Evolutionary conservation across 805 yeast genomes (phyloP).

Genomic region (Monosporozyma siamensis): DNA sequence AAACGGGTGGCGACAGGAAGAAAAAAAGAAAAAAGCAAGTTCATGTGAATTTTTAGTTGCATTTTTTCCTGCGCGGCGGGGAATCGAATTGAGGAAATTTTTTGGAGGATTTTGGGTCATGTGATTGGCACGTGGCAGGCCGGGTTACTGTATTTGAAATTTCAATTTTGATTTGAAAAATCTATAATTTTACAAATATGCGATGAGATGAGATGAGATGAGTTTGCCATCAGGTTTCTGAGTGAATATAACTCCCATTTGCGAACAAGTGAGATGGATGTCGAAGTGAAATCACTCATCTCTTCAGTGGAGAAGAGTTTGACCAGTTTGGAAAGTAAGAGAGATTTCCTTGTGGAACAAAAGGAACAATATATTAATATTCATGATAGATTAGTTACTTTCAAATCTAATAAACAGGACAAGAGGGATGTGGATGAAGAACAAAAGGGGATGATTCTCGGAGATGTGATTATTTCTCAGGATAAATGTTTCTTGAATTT

Average conservation of each 20-base stretch:
- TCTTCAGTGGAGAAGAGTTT: slow-evolving; percentile 18
- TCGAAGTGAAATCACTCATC: slow-evolving; percentile 10
- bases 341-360: slow-evolving; percentile 24
- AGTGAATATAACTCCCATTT: too few relatives aligned
- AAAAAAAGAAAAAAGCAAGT: too few relatives aligned
- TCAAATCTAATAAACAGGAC: neutral
- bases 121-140: too few relatives aligned
- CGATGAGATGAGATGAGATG: neutral
- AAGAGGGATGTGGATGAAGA: slow-evolving; percentile 5
- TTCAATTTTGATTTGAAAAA: neutral
- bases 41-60: too few relatives aligned
- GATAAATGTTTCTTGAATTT: slow-evolving; percentile 20
- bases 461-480: slow-evolving; percentile 24
- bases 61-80: too few relatives aligned
- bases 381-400: slow-evolving; percentile 8
- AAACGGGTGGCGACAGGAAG: too few relatives aligned
- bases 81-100: too few relatives aligned
- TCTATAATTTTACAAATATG: neutral
- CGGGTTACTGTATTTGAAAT: too few relatives aligned
- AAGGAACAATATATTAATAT: slow-evolving; percentile 17
- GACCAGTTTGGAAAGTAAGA: slow-evolving; percentile 16
- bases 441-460: slow-evolving; percentile 20
- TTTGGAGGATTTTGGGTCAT: too few relatives aligned
- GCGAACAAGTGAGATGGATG: slow-evolving; percentile 5
- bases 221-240: neutral